Conservation (phyloP, 139 green algal species). For the Gonium pectorale region DNA sequence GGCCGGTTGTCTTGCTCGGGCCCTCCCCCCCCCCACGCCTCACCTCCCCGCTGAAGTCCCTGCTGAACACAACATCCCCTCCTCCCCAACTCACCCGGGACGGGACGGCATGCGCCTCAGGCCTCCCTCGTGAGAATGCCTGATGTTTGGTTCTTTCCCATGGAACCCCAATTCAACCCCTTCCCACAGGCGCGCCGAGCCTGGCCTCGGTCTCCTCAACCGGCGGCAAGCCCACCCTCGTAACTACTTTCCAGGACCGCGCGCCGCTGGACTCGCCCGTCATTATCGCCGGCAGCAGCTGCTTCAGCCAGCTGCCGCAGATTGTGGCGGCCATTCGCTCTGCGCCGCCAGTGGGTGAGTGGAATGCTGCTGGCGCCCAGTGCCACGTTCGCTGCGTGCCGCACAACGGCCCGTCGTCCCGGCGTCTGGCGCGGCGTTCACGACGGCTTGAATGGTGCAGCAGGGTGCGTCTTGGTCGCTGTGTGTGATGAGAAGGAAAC, state of each 20-base stretch:
- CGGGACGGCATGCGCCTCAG: no score
- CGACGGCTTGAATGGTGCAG: neutral
- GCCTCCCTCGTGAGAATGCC: no score
- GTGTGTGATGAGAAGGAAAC: no score
- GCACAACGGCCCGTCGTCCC: neutral
- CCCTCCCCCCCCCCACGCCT: no score
- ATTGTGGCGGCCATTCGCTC: conserved; percentile 24
- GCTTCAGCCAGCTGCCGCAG: conserved; percentile 22
- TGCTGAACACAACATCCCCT: neutral
- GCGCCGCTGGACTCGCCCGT: neutral
- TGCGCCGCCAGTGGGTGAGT: conserved; percentile 20
- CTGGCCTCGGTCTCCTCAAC: neutral
- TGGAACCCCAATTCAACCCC: no score
- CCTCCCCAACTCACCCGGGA: no score
- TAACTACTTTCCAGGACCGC: neutral
- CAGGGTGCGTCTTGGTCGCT: neutral
- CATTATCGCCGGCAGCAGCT: conserved; percentile 7
- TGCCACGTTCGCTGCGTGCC: neutral
- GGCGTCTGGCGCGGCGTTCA: no score
- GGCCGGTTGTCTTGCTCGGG: no score
- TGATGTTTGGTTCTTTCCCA: no score
- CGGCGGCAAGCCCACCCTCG: neutral
- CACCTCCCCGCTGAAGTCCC: no score
- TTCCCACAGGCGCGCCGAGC: neutral
- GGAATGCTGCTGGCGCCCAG: neutral